These are phyloP conservation scores for Rhodomyrtus tomentosa DNA, from an alignment of 345 rosid species.

Conservation along the genomic window DNA sequence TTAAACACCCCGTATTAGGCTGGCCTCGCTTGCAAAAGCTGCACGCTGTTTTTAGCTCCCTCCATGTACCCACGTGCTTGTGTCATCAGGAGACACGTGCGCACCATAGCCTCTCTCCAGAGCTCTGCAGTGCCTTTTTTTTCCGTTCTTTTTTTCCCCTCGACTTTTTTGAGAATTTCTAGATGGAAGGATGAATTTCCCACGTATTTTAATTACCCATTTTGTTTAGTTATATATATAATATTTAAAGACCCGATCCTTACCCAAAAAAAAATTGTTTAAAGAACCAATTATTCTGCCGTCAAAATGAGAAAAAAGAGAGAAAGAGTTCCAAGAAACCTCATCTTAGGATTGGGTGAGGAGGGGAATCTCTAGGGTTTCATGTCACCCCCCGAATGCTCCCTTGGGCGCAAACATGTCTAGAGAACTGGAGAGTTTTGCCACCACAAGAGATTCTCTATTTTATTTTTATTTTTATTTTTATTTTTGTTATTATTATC, in stretches of 20 bases:
- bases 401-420: conserved; percentile 38
- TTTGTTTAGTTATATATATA: neutral
- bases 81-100: conserved; percentile 29
- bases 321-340: neutral
- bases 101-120: conserved; percentile 2
- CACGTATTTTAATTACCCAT: neutral
- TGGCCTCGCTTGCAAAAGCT: conserved; percentile 3
- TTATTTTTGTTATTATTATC: neutral
- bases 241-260: neutral
- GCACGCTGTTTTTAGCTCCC: conserved; percentile 2
- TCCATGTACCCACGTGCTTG: conserved; percentile 31
- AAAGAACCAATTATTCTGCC: neutral
- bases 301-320: neutral
- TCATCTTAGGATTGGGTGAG: neutral
- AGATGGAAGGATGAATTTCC: neutral
- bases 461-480: neutral
- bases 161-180: neutral
- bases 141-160: neutral
- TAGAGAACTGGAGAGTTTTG: conserved; percentile 13
- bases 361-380: conserved; percentile 33
- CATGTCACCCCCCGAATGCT: conserved; percentile 18
- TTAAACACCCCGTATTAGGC: neutral
- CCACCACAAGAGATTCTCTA: neutral
- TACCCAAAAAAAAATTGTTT: too few relatives aligned
- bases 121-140: neutral